phyloP scores from a whole-genome alignment of 2,329 filamentous ascomycete genomes.

The Westerdykella ornata region DNA sequence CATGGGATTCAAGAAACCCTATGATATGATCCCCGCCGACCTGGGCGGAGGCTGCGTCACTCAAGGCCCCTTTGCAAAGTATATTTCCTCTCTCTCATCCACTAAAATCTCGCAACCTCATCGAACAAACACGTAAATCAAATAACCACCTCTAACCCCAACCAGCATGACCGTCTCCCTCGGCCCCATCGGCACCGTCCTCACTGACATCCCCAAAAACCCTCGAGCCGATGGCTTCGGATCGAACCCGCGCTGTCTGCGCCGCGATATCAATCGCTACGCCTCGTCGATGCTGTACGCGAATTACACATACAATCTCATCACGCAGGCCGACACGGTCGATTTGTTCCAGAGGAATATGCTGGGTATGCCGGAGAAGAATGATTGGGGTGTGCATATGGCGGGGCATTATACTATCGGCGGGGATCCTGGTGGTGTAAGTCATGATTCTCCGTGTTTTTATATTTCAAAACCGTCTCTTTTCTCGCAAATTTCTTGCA shows the following conservation, averaged over 20 bases:
- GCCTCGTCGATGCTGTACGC: conserved; percentile 10
- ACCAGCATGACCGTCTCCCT: conserved; percentile 31
- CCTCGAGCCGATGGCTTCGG: conserved; percentile 19
- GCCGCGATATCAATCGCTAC: conserved; percentile 29
- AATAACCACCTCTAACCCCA: neutral
- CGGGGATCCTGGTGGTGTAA: conserved; percentile 20
- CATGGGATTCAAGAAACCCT: conserved; percentile 11
- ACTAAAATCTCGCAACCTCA: neutral
- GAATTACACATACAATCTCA: conserved; percentile 17
- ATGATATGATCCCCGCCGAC: conserved; percentile 40
- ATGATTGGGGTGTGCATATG: conserved; percentile 37
- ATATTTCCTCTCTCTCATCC: neutral
- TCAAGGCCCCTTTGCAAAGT: conserved; percentile 46
- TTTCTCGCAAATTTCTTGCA: neutral
- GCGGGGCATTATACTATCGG: conserved; percentile 33
- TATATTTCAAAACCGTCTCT: neutral
- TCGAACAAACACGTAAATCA: neutral
- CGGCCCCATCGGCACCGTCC: conserved; percentile 41
- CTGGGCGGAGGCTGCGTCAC: conserved; percentile 49
- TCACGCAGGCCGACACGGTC: conserved; percentile 17
- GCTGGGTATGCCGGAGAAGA: conserved; percentile 28
- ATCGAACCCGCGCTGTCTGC: conserved; percentile 29
- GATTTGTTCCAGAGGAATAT: conserved; percentile 41
- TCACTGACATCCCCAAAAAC: conserved; percentile 23
- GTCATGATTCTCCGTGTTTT: conserved; percentile 1